Percentiles rank a stretch among this genome's conserved stretches.
phyloP scores from a whole-genome alignment of 2,329 filamentous ascomycete genomes.

The Gyromitra esculenta region DNA sequence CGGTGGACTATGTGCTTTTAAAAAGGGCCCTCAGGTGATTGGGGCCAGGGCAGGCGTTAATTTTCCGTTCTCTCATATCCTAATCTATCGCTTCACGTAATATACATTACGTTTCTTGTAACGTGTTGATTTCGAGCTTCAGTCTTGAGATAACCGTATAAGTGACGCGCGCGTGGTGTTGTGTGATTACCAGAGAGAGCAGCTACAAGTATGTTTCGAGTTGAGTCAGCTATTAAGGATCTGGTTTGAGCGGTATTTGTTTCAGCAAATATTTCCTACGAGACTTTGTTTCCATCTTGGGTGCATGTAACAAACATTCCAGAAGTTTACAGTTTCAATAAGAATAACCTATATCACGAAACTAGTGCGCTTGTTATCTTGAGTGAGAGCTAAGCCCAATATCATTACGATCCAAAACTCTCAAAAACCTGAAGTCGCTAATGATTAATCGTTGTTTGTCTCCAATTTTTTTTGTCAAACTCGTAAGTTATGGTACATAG shows the following conservation, averaged over 20 bases:
- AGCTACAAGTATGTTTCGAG: neutral
- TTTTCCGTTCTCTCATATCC: neutral
- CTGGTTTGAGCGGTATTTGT: neutral
- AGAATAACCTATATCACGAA: neutral
- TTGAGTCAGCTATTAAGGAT: neutral
- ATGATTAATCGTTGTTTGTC: neutral
- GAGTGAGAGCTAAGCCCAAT: neutral
- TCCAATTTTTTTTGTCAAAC: neutral
- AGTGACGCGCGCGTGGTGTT: constrained; percentile 3
- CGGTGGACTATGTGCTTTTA: neutral
- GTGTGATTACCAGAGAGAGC: neutral
- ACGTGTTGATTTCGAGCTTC: neutral
- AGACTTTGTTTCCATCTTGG: neutral
- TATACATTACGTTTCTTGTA: neutral
- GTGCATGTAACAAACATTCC: neutral
- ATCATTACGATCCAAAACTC: neutral
- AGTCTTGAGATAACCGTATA: neutral
- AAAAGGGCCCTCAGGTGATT: neutral
- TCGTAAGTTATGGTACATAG: neutral
- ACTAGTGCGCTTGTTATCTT: neutral
- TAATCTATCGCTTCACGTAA: neutral
- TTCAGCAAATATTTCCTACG: neutral
- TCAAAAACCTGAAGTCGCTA: neutral
- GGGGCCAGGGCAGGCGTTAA: neutral
- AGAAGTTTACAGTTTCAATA: neutral